These are phyloP conservation scores for Coemansia sp. DNA, from an alignment of 192 early-diverging fungal genomes.

Conservation along the genomic window DNA sequence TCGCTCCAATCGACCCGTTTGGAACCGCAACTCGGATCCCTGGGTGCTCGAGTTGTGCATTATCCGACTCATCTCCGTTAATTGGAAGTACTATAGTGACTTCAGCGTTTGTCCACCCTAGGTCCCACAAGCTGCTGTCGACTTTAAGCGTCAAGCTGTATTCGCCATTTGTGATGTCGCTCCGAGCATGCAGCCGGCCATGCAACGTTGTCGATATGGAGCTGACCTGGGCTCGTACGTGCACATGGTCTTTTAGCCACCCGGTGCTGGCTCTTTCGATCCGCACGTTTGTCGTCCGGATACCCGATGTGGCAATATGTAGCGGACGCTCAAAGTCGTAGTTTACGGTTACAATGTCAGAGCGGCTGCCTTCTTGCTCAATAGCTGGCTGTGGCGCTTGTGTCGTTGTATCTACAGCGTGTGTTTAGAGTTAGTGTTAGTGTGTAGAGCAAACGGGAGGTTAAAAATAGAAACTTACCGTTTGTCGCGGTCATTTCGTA, in stretches of 20 bases:
- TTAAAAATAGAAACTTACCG: too few relatives aligned
- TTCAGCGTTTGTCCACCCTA: slow-evolving; percentile 48
- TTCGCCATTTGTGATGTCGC: slow-evolving; percentile 20
- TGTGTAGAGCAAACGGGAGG: too few relatives aligned
- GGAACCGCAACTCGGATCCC: slow-evolving; percentile 44
- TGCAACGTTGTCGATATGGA: slow-evolving; percentile 45
- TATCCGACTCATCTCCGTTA: not conserved
- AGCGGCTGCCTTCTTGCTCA: slow-evolving; percentile 27
- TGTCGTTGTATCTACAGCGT: not conserved
- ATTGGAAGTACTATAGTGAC: slow-evolving; percentile 23
- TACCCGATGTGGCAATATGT: slow-evolving; percentile 25
- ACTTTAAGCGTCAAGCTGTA: slow-evolving; percentile 28
- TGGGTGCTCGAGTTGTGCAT: slow-evolving; percentile 23
- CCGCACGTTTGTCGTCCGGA: slow-evolving; percentile 44
- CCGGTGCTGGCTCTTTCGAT: slow-evolving; percentile 23
- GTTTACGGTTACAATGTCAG: slow-evolving; percentile 22
- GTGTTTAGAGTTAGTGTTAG: too few relatives aligned
- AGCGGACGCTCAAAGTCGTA: slow-evolving; percentile 30
- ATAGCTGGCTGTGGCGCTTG: not conserved
- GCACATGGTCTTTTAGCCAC: slow-evolving; percentile 22
- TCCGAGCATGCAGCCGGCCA: slow-evolving; percentile 24
- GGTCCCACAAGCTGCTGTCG: slow-evolving; percentile 50
- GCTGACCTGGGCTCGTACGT: slow-evolving; percentile 21
- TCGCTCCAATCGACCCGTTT: slow-evolving; percentile 41
- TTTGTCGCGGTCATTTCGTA: too few relatives aligned